Conservation (phyloP, 257 asterid genomes). For the Solanum tarijense region DNA sequence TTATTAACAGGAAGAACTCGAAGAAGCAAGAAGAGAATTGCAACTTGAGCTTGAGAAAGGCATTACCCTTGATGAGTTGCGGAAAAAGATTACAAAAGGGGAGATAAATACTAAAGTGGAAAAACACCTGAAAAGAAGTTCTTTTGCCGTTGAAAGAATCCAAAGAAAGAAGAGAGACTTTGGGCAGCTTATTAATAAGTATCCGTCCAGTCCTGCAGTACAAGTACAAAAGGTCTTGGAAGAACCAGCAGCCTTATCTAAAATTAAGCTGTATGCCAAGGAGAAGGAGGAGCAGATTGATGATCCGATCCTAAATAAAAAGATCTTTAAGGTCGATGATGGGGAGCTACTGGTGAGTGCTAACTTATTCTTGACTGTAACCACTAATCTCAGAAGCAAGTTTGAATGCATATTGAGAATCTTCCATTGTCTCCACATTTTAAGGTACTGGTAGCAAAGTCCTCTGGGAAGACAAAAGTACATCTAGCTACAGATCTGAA, state of each 20-base stretch:
- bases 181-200: conserved; percentile 47
- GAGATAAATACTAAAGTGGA: conserved; percentile 56
- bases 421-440: conserved; percentile 2
- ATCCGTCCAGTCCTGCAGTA: conserved; percentile 20
- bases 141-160: conserved; percentile 36
- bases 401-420: background rate
- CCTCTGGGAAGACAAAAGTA: conserved; percentile 49
- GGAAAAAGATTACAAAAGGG: conserved; percentile 53
- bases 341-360: conserved; percentile 70
- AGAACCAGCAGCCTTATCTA: conserved; percentile 46
- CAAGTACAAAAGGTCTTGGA: conserved; percentile 27
- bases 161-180: conserved; percentile 85
- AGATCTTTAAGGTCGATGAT: conserved; percentile 43
- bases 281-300: conserved; percentile 50
- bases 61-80: conserved; percentile 49
- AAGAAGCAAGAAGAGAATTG: conserved; percentile 85
- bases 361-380: background rate
- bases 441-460: conserved; percentile 66
- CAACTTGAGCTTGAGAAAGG: conserved; percentile 68
- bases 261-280: conserved; percentile 35
- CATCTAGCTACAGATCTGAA: conserved; percentile 74
- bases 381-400: background rate
- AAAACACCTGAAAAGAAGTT: conserved; percentile 27
- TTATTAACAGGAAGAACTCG: conserved; percentile 62
- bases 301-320: conserved; percentile 42